Conservation (phyloP, 2,329 filamentous ascomycete genomes). For the Parascedosporium putredinis region DNA sequence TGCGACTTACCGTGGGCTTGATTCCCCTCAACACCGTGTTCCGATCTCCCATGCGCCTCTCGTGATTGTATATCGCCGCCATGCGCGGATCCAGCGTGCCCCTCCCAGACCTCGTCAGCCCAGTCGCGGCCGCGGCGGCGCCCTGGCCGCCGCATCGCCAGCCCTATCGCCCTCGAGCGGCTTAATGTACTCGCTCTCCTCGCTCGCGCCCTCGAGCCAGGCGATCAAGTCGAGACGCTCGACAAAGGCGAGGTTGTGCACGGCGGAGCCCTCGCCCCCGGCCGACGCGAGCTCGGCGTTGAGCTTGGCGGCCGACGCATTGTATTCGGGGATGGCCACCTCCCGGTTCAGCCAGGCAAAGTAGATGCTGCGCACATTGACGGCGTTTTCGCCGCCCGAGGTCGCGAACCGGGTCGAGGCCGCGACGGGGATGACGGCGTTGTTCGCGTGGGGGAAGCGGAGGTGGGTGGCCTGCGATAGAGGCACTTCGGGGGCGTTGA, state of each 20-base stretch:
- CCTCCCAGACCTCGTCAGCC: constrained; percentile 41
- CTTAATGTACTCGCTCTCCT: constrained; percentile 89
- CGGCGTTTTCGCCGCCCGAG: constrained; percentile 59
- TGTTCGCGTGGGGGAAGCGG: constrained; percentile 54
- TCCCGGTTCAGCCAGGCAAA: constrained; percentile 95
- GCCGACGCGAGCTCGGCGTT: constrained; percentile 63
- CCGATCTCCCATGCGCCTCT: constrained; percentile 84
- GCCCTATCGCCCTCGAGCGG: constrained; percentile 60
- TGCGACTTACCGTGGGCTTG: constrained; percentile 78
- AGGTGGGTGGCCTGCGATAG: constrained; percentile 72
- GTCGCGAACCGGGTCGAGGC: constrained; percentile 70
- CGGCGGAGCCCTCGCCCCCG: constrained; percentile 52
- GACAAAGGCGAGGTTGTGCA: constrained; percentile 84
- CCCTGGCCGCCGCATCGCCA: constrained; percentile 23
- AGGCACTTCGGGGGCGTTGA: constrained; percentile 46
- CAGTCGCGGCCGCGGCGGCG: constrained; percentile 25
- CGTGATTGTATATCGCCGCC: constrained; percentile 80
- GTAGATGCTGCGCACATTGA: constrained; percentile 89
- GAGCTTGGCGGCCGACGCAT: constrained; percentile 67
- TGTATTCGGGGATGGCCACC: constrained; percentile 81
- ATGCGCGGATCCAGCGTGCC: constrained; percentile 68
- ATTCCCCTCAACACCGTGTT: constrained; percentile 80
- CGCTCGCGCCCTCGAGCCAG: constrained; percentile 82
- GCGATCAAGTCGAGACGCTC: constrained; percentile 86
- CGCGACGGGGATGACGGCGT: constrained; percentile 57